These are phyloP conservation scores for Plasmopara muralis DNA, from an alignment of 352 stramenopile genomes.

Conservation along the genomic window DNA sequence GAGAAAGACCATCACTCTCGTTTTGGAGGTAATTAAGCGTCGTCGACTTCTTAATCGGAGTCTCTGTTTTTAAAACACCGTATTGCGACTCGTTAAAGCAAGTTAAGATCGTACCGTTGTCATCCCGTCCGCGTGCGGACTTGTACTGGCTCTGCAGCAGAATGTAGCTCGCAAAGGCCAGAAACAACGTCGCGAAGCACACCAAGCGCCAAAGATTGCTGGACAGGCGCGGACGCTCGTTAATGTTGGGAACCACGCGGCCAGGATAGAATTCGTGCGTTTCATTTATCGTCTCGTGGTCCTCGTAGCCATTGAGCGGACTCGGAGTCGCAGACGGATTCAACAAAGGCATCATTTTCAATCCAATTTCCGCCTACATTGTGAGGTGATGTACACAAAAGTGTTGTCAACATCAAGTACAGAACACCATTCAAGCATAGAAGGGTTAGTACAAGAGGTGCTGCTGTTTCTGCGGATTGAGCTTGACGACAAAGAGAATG, in stretches of 20 bases:
- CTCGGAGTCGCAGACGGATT: conserved; percentile 5
- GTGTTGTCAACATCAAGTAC: neutral
- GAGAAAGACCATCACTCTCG: conserved; percentile 20
- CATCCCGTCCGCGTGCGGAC: neutral
- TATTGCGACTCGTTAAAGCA: neutral
- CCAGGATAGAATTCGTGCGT: conserved; percentile 17
- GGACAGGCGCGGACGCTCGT: conserved; percentile 1
- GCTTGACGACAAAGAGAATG: conserved; percentile 59
- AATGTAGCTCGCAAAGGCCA: conserved; percentile 19
- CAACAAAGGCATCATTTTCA: conserved; percentile 17
- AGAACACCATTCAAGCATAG: too few relatives aligned
- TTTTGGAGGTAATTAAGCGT: conserved; percentile 14
- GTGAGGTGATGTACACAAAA: conserved; percentile 6
- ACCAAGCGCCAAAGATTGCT: conserved; percentile 13
- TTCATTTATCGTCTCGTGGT: conserved; percentile 9
- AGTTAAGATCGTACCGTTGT: neutral
- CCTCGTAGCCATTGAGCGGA: conserved; percentile 1
- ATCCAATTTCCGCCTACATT: neutral
- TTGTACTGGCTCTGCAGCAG: conserved; percentile 19
- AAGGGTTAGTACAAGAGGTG: neutral
- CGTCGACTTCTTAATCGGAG: conserved; percentile 2
- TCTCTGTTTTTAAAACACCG: neutral
- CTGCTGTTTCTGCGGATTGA: conserved; percentile 65
- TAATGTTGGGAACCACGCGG: conserved; percentile 10
- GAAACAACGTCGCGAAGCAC: conserved; percentile 11